Evolutionary conservation across 495 filamentous ascomycete genomes (phyloP).

Genomic region (Recurvomyces mirabilis): DNA sequence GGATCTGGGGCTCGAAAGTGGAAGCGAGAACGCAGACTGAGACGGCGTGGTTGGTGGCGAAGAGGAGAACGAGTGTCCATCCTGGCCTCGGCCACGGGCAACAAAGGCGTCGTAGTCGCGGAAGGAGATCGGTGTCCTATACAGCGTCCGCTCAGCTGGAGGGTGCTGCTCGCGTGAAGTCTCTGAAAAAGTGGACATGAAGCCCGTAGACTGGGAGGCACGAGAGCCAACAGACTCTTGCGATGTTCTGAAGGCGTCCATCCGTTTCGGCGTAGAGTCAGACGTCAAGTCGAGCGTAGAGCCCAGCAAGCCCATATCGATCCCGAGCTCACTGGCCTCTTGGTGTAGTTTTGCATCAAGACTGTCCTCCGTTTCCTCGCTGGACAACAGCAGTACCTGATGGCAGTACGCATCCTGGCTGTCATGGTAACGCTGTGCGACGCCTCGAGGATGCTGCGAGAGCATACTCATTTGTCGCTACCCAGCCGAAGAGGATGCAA

Average conservation of each 20-base stretch:
- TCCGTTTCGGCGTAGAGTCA: background rate
- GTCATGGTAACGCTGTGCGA: background rate
- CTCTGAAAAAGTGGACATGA: constrained; percentile 16
- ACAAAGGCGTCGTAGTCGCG: constrained; percentile 20
- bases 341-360: constrained; percentile 3
- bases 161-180: constrained; percentile 9
- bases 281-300: background rate
- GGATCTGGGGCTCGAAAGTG: constrained; percentile 6
- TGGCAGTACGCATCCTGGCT: constrained; percentile 2
- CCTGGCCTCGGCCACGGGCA: constrained; percentile 1
- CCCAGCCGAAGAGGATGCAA: background rate
- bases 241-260: constrained; percentile 7
- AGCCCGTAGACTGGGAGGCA: constrained; percentile 16
- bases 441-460: background rate
- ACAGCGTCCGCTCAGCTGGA: background rate
- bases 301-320: constrained; percentile 1
- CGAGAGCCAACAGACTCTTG: constrained; percentile 12
- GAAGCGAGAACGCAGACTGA: constrained; percentile 19
- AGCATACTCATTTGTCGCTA: background rate
- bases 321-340: constrained; percentile 11
- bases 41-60: constrained; percentile 19
- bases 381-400: constrained; percentile 8
- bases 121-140: constrained; percentile 7
- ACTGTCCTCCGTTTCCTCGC: constrained; percentile 14
- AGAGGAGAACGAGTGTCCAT: constrained; percentile 5